These are phyloP conservation scores for Wallemia ichthyophaga DNA, from an alignment of 1,284 basidiomycete genomes.

Conservation along the genomic window DNA sequence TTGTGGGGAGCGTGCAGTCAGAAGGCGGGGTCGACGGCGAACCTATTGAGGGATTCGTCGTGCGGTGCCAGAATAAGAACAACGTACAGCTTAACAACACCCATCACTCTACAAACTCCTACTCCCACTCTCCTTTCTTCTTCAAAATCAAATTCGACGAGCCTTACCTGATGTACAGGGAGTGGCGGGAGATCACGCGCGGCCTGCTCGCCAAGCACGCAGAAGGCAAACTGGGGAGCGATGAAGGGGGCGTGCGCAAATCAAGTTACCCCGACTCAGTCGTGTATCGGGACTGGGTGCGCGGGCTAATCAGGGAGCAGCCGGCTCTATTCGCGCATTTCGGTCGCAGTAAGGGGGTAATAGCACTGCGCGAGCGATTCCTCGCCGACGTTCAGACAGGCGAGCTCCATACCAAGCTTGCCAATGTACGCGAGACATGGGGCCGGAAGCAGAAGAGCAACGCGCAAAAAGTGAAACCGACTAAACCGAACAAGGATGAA, in stretches of 20 bases:
- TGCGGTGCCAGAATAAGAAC: constrained; percentile 35
- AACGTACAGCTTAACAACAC: too few relatives aligned
- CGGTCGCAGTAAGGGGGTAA: constrained; percentile 44
- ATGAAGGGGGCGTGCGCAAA: constrained; percentile 10
- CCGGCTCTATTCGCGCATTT: constrained; percentile 33
- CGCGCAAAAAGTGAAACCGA: constrained; percentile 5
- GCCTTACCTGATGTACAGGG: constrained; percentile 92
- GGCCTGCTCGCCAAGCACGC: constrained; percentile 4
- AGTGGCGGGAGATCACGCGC: constrained; percentile 74
- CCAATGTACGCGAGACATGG: constrained; percentile 8
- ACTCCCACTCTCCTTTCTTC: constrained; percentile 72
- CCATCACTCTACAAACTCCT: too few relatives aligned
- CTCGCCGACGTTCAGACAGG: constrained; percentile 32
- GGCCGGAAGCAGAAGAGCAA: too few relatives aligned
- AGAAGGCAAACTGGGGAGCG: constrained; percentile 4
- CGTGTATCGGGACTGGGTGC: not conserved
- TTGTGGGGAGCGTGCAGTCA: constrained; percentile 36
- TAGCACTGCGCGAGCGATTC: constrained; percentile 51
- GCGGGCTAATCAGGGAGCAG: constrained; percentile 31
- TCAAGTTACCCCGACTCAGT: not conserved
- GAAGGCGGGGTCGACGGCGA: constrained; percentile 52
- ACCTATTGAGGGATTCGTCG: constrained; percentile 83
- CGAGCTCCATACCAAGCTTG: constrained; percentile 18
- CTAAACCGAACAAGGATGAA: constrained; percentile 11
- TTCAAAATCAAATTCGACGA: constrained; percentile 99